Percentiles rank a stretch among this genome's conserved stretches.
Conservation (phyloP, 768 basidiomycete genomes). For the Clavulina sp. region DNA sequence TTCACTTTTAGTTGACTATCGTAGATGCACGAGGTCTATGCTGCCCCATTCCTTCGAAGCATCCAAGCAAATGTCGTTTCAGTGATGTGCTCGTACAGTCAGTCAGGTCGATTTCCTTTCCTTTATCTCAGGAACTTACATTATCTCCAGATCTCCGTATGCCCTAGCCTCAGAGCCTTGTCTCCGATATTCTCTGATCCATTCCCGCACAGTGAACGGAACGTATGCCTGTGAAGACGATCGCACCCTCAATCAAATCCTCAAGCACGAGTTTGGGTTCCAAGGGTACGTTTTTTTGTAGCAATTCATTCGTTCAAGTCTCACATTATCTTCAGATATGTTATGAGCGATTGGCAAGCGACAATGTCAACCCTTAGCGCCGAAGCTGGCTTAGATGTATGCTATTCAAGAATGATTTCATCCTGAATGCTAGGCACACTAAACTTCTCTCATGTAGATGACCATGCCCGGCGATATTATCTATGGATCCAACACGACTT, state of each 20-base stretch:
- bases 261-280: slow-evolving; percentile 62
- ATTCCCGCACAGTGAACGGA: slow-evolving; percentile 22
- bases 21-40: slow-evolving; percentile 13
- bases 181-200: slow-evolving; percentile 44
- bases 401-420: neutral
- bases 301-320: neutral
- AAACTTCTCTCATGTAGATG: slow-evolving; percentile 5
- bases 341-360: slow-evolving; percentile 63
- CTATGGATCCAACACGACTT: slow-evolving; percentile 9
- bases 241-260: slow-evolving; percentile 50
- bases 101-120: slow-evolving; percentile 13
- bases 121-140: slow-evolving; percentile 19
- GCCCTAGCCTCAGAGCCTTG: slow-evolving; percentile 50
- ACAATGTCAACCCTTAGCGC: slow-evolving; percentile 23
- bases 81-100: slow-evolving; percentile 65
- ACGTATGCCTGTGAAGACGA: slow-evolving; percentile 64
- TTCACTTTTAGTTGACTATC: slow-evolving; percentile 24
- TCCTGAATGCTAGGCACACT: neutral
- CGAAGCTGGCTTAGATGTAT: slow-evolving; percentile 5
- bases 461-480: slow-evolving; percentile 23
- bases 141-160: slow-evolving; percentile 42
- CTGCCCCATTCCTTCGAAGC: slow-evolving; percentile 13
- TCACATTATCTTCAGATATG: slow-evolving; percentile 20
- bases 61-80: slow-evolving; percentile 57
- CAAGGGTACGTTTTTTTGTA: slow-evolving; percentile 32